A percentile compares a stretch with the other conserved stretches of the same genome.
These are phyloP conservation scores for Neopestalotiopsis rosae DNA, from an alignment of 2,329 filamentous ascomycete species.

Conservation along the genomic window DNA sequence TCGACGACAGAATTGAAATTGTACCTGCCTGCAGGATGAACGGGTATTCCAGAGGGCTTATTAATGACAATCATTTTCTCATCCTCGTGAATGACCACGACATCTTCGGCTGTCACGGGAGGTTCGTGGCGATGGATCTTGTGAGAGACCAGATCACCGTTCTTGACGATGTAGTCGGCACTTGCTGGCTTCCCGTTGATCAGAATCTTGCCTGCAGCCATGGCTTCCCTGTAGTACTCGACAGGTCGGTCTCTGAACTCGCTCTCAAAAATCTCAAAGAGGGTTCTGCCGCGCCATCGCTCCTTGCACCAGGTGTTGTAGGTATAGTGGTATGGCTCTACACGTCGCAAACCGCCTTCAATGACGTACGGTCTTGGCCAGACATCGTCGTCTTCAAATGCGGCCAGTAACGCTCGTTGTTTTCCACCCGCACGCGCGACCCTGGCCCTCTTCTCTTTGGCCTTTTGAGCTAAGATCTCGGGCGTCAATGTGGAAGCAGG, in stretches of 20 bases:
- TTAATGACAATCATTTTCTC: constrained; percentile 95
- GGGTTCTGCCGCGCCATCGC: constrained; percentile 81
- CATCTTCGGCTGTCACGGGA: constrained; percentile 80
- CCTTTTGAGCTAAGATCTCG: neutral
- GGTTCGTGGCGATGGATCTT: constrained; percentile 96
- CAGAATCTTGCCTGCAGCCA: constrained; percentile 77
- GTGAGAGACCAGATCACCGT: constrained; percentile 91
- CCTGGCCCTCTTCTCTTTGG: constrained; percentile 21
- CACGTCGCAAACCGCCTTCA: constrained; percentile 81
- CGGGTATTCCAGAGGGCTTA: constrained; percentile 93
- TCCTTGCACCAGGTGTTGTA: constrained; percentile 97
- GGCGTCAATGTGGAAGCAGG: neutral
- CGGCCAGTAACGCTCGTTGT: constrained; percentile 20
- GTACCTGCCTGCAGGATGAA: constrained; percentile 94
- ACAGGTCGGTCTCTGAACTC: constrained; percentile 89
- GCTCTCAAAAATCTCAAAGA: constrained; percentile 87
- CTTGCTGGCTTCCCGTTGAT: constrained; percentile 78
- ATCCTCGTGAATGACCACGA: constrained; percentile 88
- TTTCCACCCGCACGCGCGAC: constrained; percentile 19
- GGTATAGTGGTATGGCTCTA: constrained; percentile 87
- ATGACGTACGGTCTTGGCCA: constrained; percentile 78
- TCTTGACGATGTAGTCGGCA: constrained; percentile 75
- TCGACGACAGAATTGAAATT: constrained; percentile 94
- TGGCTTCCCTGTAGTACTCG: constrained; percentile 87
- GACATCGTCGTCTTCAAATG: constrained; percentile 38